These are phyloP conservation scores for Prunus dulcis DNA, from an alignment of 306 rosid species.

Conservation along the genomic window DNA sequence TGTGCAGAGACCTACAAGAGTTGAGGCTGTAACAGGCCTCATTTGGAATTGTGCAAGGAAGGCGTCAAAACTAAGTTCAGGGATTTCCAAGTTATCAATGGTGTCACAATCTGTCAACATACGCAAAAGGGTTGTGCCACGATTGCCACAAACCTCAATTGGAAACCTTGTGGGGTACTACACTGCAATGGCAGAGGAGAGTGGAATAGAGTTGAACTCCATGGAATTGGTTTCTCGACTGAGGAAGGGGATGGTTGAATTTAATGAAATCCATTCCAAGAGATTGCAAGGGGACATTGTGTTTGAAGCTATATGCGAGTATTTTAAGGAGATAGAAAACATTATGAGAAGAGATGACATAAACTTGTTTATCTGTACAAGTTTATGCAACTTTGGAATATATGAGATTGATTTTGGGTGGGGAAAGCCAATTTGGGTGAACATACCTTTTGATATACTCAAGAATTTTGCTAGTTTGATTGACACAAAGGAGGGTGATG, in stretches of 20 bases:
- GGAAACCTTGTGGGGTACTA: slow-evolving; percentile 36
- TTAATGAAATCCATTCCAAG: not conserved
- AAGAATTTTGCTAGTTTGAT: slow-evolving; percentile 7
- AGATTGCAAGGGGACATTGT: not conserved
- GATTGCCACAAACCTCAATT: slow-evolving; percentile 14
- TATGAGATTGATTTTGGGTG: slow-evolving; percentile 26
- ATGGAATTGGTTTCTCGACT: not conserved
- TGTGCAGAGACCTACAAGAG: slow-evolving; percentile 21
- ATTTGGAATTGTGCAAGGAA: slow-evolving; percentile 41
- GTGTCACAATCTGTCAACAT: slow-evolving; percentile 34
- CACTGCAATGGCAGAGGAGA: not conserved
- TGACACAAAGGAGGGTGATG: slow-evolving; percentile 19
- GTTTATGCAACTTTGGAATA: not conserved
- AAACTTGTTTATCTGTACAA: not conserved
- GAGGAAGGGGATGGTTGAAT: slow-evolving; percentile 4
- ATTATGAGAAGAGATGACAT: not conserved
- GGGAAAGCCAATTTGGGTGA: slow-evolving; percentile 21
- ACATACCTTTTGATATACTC: not conserved
- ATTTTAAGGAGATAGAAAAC: not conserved
- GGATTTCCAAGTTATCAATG: slow-evolving; percentile 14
- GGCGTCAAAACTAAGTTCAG: slow-evolving; percentile 17
- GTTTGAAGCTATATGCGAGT: not conserved
- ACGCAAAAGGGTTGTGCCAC: slow-evolving; percentile 26
- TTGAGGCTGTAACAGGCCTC: slow-evolving; percentile 41
- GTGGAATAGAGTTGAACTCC: not conserved